Base-by-base conservation (phyloP, 331 rosid genomes). In the Malus hybrid region DNA sequence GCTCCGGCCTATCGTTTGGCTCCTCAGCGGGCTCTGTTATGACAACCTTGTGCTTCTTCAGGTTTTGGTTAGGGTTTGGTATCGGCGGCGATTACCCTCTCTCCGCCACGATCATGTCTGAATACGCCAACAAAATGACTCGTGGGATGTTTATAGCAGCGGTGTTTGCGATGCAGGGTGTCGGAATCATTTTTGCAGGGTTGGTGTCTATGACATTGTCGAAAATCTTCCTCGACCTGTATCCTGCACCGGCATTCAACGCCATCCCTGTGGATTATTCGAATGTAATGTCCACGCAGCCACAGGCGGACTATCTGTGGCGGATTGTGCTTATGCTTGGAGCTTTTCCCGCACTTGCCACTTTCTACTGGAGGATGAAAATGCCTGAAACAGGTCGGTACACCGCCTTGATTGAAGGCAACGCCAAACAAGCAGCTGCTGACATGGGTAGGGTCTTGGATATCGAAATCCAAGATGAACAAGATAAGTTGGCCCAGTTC, bases 31-130 rank as follows among this genome's bases (percentile, higher is more conserved):
- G 34, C 22, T 65, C 94, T 1, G 96, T 93, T 10, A 77, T 93
- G 72, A 48, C 50, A 3, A 85, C 91, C 0, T 85, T 92, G 1
- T 92, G 92, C 18, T 92, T 92, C 89, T 92, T 92, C 88, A 80
- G 96, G 32, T 92, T 92, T 67, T 90, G 93, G 92, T 87, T 92
- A 0, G 97, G 97, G 2, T 90, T 90, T 14, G 97, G 94, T 2
- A 90, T 92, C 3, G 97, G 97, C 0, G 97, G 96, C 1, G 96
- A 92, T 68, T 90, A 92, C 48, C 97, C 97, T 0, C 83, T 92
- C 64, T 92, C 94, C 0, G 94, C 96, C 20, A 90, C 96, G 2
- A 92, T 92, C 65, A 92, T 92, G 94, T 92, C 96, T 0, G 93
- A 92, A 66, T 92, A 92, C 18, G 95, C 96, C 1, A 90, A 93